Evolutionary conservation across 139 green algal species (phyloP).

Genomic region (Raphidocelis subcapitata): DNA sequence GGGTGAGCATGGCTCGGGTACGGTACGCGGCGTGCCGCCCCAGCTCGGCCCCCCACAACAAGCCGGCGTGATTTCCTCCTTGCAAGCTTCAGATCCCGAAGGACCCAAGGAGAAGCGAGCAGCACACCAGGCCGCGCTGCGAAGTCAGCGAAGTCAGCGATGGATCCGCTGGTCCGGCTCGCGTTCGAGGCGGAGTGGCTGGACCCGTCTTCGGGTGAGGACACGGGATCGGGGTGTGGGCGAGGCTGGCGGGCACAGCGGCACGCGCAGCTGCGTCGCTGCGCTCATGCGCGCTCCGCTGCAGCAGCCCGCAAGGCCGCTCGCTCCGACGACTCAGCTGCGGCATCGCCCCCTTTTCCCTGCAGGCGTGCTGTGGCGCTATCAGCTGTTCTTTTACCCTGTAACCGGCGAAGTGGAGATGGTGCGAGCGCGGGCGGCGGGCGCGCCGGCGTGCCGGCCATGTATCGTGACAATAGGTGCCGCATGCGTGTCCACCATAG

Average conservation of each 20-base stretch:
- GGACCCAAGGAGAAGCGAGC: too few relatives aligned
- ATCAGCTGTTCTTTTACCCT: conserved; percentile 73
- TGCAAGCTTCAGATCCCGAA: too few relatives aligned
- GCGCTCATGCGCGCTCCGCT: too few relatives aligned
- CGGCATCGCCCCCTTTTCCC: background rate
- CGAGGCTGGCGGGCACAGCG: background rate
- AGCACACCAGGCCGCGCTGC: too few relatives aligned
- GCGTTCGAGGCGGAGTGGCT: conserved; percentile 73
- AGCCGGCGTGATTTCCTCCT: too few relatives aligned
- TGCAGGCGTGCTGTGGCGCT: conserved; percentile 51
- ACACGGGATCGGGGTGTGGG: background rate
- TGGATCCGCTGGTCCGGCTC: background rate
- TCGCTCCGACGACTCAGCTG: background rate
- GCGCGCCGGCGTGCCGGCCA: too few relatives aligned
- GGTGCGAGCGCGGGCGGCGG: too few relatives aligned
- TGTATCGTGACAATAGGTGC: background rate
- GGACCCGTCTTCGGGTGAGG: conserved; percentile 48
- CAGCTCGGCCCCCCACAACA: too few relatives aligned
- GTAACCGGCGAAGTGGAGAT: conserved; percentile 72
- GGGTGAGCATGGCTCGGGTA: too few relatives aligned
- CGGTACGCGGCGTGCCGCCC: too few relatives aligned
- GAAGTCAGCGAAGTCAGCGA: too few relatives aligned
- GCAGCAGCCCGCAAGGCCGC: too few relatives aligned
- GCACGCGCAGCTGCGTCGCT: background rate
- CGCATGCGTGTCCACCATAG: background rate